Base-by-base conservation (phyloP, 2,329 filamentous ascomycete species). In the Nigrograna mackinnonii region DNA sequence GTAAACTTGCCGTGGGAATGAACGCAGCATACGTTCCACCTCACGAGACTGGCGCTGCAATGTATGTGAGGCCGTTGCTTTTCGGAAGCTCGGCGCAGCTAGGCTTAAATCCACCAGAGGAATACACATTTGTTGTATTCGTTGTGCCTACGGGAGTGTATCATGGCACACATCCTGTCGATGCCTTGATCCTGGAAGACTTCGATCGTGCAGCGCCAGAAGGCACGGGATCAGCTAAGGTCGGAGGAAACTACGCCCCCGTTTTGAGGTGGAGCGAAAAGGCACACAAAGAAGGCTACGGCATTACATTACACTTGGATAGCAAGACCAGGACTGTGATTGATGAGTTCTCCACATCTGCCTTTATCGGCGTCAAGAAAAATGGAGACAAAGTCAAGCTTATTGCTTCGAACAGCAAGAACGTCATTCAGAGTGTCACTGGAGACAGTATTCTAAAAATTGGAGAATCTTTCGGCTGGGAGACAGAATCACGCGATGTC, bases 171-270 rank as follows among this genome's bases (percentile, higher is more conserved):
- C 83, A 91, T 55, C 89, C 92, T 0, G 90, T 96, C n/a, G 85
- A 87, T 60, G 89, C 87, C 2, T 74, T 96, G 39, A 87, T 97
- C 46, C 78, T 97, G 3, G 92, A 97, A 60, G 86, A 94, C 21
- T 97, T 97, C 65, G 92, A 97, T 69, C 88, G 92, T 21, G 83
- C 91, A 0, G 92, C 92, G n/a, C 92, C 94, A 1, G 83, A 91
- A 58, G 92, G 92, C 1, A 95, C 89, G 0, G 92, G 92, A 0
- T 85, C 83, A 49, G 92, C 90, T n/a, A 97, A 97, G 73, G 80
- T 97, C 3, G 92, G 94, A 19, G 94, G 92, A 12, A 97, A 97
- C 73, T 97, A 97, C 65, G 92, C 91, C 7, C 92, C 92, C 3
- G 92, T 97, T 4, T 72, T 97, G 60, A 79, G 87, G 42, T 91